Evolutionary conservation across 2,329 filamentous ascomycete genomes (phyloP).

Genomic region (Capronia americana): DNA sequence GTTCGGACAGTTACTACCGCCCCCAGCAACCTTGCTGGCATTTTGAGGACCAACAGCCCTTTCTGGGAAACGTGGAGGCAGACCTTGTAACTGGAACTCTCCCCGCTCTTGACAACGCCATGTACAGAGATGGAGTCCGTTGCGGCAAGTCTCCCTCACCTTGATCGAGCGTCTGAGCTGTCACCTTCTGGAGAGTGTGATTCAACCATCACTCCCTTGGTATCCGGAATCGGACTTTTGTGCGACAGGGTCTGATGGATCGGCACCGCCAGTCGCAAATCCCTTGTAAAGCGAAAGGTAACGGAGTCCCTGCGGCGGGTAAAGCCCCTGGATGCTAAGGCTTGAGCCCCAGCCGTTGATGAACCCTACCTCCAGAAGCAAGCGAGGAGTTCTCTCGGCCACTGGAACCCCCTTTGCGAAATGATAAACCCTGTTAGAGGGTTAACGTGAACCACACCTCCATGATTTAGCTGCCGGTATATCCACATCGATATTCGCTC

Average conservation of each 20-base stretch:
- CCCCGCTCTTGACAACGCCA: neutral
- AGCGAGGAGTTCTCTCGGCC: slow-evolving; percentile 11
- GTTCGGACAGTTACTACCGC: neutral
- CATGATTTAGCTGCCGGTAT: slow-evolving; percentile 23
- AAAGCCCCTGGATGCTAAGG: neutral
- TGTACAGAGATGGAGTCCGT: neutral
- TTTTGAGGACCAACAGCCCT: neutral
- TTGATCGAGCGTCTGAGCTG: neutral
- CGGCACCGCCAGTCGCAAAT: slow-evolving; percentile 20
- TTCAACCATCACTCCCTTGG: slow-evolving; percentile 1
- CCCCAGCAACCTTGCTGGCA: neutral
- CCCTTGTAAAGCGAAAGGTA: slow-evolving; percentile 6
- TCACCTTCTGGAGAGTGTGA: neutral
- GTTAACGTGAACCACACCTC: slow-evolving; percentile 16
- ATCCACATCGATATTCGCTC: slow-evolving; percentile 13
- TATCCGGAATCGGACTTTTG: slow-evolving; percentile 4
- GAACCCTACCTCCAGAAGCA: neutral
- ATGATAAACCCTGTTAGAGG: neutral
- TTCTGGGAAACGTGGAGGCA: neutral
- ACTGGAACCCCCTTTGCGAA: neutral
- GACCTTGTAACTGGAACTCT: neutral
- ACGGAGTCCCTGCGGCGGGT: slow-evolving; percentile 27
- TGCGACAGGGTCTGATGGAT: slow-evolving; percentile 9
- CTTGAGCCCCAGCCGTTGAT: slow-evolving; percentile 4
- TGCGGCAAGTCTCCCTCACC: neutral